phyloP scores from a whole-genome alignment of 208 protist species.

The Acanthamoeba sp. region DNA sequence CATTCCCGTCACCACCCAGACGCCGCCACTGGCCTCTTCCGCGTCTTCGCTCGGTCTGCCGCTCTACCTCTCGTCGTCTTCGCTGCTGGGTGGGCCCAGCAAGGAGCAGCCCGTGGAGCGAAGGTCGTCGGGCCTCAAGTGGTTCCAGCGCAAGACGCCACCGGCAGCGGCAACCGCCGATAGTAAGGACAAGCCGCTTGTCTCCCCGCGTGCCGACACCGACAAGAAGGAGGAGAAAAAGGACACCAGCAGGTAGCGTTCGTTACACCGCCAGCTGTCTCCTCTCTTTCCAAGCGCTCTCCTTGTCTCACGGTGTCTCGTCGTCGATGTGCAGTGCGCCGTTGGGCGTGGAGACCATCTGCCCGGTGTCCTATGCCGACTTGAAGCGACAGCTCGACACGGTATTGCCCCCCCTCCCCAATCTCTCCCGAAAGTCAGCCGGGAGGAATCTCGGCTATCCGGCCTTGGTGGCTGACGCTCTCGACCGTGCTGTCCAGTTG shows the following conservation, averaged over 20 bases:
- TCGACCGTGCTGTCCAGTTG: background rate
- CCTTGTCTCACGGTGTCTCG: background rate
- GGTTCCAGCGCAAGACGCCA: constrained; percentile 28
- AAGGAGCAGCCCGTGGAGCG: background rate
- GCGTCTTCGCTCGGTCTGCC: background rate
- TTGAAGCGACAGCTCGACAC: constrained; percentile 62
- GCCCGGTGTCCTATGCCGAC: constrained; percentile 32
- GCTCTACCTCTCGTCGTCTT: background rate
- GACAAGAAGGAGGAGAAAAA: constrained; percentile 18
- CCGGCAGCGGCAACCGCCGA: background rate
- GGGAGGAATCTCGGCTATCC: no score
- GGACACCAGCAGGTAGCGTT: background rate
- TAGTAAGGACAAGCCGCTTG: background rate
- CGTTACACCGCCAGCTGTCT: no score
- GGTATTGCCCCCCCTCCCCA: background rate
- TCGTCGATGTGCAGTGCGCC: background rate
- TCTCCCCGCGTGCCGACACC: background rate
- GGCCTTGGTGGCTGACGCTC: no score
- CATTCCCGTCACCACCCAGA: background rate
- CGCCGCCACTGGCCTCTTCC: background rate
- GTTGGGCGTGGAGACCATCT: constrained; percentile 44
- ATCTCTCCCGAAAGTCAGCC: background rate
- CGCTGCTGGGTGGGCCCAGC: background rate
- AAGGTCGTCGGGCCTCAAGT: constrained; percentile 47
- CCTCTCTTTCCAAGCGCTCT: background rate